Percentiles rank a stretch among this genome's conserved stretches.
phyloP scores from a whole-genome alignment of 2,329 filamentous ascomycete species.

The Xylariomycetidae sp. region DNA sequence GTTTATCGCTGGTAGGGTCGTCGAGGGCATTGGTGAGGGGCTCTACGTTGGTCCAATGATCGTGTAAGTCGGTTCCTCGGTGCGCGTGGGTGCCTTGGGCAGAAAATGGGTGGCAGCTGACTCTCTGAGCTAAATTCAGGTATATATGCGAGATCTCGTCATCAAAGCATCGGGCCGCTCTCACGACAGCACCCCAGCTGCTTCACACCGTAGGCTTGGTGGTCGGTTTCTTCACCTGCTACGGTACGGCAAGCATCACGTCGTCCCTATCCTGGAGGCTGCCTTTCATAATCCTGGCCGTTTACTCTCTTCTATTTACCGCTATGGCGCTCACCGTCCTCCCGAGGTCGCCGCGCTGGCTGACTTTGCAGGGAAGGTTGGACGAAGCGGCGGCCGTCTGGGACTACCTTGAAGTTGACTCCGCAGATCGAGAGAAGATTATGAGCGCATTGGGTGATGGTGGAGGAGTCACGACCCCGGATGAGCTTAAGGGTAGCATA shows the following conservation, averaged over 20 bases:
- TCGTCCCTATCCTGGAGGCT: constrained; percentile 8
- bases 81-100: neutral
- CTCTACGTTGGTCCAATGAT: constrained; percentile 8
- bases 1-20: constrained; percentile 8
- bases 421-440: constrained; percentile 9
- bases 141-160: constrained; percentile 11
- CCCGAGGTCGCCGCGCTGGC: constrained; percentile 9
- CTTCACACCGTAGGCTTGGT: constrained; percentile 7
- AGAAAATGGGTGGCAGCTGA: neutral
- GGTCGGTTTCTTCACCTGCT: constrained; percentile 10
- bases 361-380: constrained; percentile 1
- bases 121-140: neutral
- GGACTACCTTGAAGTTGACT: constrained; percentile 4
- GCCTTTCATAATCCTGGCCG: constrained; percentile 7
- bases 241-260: constrained; percentile 6
- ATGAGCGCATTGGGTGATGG: neutral
- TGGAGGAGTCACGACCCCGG: neutral
- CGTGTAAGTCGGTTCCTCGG: neutral
- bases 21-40: constrained; percentile 11
- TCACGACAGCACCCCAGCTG: constrained; percentile 7
- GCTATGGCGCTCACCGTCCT: constrained; percentile 2
- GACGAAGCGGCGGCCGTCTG: constrained; percentile 4
- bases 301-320: constrained; percentile 2
- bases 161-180: constrained; percentile 2
- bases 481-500: constrained; percentile 1